Evolutionary conservation across 345 rosid species (phyloP), one percentile per base, ranked within the genome.

Genomic region (Eucalyptus polyanthemos): DNA sequence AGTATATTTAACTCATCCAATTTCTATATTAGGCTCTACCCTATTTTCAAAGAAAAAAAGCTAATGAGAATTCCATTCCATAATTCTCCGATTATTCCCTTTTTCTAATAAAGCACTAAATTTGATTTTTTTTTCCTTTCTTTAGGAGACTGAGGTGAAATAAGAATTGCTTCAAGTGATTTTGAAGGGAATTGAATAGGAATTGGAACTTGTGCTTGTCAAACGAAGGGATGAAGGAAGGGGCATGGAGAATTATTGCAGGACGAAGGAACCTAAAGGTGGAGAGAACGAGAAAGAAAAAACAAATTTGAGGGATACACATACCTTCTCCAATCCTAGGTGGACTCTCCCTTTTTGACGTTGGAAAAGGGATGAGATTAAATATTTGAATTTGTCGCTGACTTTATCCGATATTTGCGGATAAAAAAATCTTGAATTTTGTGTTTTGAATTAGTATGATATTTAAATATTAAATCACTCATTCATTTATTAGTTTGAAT

Each of bases 321-420:
- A 58, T 58, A 25, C 65, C 65, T 58, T 62, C 31, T 62, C 69
- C 69, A 62, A 62, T 25, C 29, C 1, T 58, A 62, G 3, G 19
- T 6, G 34, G 37, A 0, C 17, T 29, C 37, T 29, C 0, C 72
- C 7, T 12, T 1, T 29, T 29, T 31, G 6, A 31, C 34, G 34
- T n/a, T 65, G 80, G 17, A 67, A 1, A 67, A n/a, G 17, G 21
- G 80, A 31, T 15, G 40, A 67, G 17, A 67, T 34, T 31, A 65
- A 62, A 53, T 53, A 27, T 6, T 67, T 67, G 40, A 67, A 67
- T 67, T 31, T 67, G 80, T 67, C 9, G 21, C 13, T 31, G 22
- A 34, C 42, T 69, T 69, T 69, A 15, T 15, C 9, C 5, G 6
- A 67, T 67, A 58, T 65, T 65, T 15, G 21, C 31, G 6, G 40